Evolutionary conservation across 2,329 filamentous ascomycete species (phyloP).

Genomic region (Alternaria gaisen): DNA sequence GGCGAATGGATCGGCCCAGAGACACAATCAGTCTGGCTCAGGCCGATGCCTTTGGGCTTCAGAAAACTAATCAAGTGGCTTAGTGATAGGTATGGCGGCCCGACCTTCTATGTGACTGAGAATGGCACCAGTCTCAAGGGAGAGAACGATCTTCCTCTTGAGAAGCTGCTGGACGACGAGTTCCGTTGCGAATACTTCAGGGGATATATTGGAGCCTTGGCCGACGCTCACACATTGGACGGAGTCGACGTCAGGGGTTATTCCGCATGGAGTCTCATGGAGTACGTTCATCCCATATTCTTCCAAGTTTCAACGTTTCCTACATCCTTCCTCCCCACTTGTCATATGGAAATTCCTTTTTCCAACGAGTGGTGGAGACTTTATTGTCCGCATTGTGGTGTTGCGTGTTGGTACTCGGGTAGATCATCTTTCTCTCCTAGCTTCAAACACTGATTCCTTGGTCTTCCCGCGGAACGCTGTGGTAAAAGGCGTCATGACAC

Average conservation of each 20-base stretch:
- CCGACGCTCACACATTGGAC: constrained; percentile 73
- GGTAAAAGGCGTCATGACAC: background rate
- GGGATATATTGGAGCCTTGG: constrained; percentile 79
- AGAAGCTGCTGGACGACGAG: constrained; percentile 79
- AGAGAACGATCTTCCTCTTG: constrained; percentile 77
- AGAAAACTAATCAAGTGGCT: constrained; percentile 67
- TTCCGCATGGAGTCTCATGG: constrained; percentile 87
- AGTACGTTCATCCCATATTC: constrained; percentile 60
- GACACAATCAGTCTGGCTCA: constrained; percentile 84
- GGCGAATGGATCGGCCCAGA: constrained; percentile 80
- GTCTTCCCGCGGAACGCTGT: constrained; percentile 1
- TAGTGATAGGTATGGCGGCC: constrained; percentile 76
- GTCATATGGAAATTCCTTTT: background rate
- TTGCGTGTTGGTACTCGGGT: background rate
- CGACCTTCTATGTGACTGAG: constrained; percentile 87
- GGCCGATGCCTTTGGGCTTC: constrained; percentile 79
- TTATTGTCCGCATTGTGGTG: constrained; percentile 6
- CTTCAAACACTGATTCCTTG: constrained; percentile 17
- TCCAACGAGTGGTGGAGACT: background rate
- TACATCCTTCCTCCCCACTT: background rate
- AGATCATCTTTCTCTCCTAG: constrained; percentile 16
- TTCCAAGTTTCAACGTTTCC: constrained; percentile 13
- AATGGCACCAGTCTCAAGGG: constrained; percentile 86
- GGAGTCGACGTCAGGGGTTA: constrained; percentile 83
- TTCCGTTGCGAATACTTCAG: constrained; percentile 83